A percentile compares a stretch with the other conserved stretches of the same genome.
phyloP scores from a whole-genome alignment of 2,329 filamentous ascomycete genomes.

The Anthostomella pinea region DNA sequence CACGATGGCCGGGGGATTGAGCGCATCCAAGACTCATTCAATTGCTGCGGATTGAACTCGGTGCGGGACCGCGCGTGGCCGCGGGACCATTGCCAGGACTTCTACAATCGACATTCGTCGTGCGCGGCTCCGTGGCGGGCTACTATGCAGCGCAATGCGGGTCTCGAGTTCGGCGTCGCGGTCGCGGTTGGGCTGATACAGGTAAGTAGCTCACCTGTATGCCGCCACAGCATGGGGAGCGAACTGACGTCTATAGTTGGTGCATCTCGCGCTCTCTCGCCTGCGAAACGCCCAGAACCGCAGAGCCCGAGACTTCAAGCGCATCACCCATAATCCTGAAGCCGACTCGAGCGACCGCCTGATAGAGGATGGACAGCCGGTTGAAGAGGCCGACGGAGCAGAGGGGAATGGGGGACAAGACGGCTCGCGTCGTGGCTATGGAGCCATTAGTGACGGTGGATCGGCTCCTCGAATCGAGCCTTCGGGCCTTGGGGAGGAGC shows the following conservation, averaged over 20 bases:
- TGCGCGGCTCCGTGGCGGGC: conserved; percentile 57
- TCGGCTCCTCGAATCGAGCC: conserved; percentile 17
- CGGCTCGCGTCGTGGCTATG: conserved; percentile 5
- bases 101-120: conserved; percentile 42
- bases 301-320: conserved; percentile 9
- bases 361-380: conserved; percentile 14
- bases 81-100: conserved; percentile 38
- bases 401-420: conserved; percentile 1
- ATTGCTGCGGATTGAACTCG: conserved; percentile 64
- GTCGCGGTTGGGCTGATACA: conserved; percentile 54
- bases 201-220: conserved; percentile 37
- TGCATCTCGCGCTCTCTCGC: conserved; percentile 26
- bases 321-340: conserved; percentile 7
- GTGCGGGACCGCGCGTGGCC: conserved; percentile 61
- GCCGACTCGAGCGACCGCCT: conserved; percentile 12
- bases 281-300: conserved; percentile 8
- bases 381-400: conserved; percentile 12
- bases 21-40: conserved; percentile 61
- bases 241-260: conserved; percentile 25
- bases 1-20: conserved; percentile 51
- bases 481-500: conserved; percentile 20
- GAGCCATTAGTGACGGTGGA: conserved; percentile 11
- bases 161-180: conserved; percentile 53
- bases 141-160: conserved; percentile 51
- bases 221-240: too few relatives aligned